Evolutionary conservation across 2,329 filamentous ascomycete genomes (phyloP).

Genomic region (Dothideomycetes sp.): DNA sequence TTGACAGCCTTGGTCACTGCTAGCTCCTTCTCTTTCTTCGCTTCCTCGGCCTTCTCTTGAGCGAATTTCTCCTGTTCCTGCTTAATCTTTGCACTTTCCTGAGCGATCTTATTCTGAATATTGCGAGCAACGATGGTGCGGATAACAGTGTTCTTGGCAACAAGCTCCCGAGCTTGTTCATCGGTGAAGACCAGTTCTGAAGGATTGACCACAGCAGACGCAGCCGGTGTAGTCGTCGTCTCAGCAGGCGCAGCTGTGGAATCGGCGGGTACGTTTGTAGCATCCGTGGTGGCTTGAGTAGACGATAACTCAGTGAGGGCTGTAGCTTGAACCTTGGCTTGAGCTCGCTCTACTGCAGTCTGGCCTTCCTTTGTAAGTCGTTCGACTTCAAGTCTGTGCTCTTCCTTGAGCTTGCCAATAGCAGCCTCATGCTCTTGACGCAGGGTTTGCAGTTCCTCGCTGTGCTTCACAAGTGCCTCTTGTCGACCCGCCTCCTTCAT

Average conservation of each 20-base stretch:
- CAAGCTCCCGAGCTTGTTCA: conserved; percentile 40
- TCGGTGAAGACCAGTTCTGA: conserved; percentile 35
- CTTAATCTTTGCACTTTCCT: conserved; percentile 31
- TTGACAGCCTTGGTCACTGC: conserved; percentile 21
- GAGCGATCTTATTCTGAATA: conserved; percentile 40
- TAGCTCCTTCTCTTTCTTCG: conserved; percentile 28
- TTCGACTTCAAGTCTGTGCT: conserved; percentile 30
- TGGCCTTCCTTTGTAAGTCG: conserved; percentile 28
- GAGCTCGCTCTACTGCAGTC: conserved; percentile 29
- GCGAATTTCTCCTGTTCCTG: conserved; percentile 24
- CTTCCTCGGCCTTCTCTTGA: conserved; percentile 22
- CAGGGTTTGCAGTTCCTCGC: conserved; percentile 41
- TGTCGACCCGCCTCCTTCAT: conserved; percentile 28
- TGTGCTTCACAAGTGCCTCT: conserved; percentile 33
- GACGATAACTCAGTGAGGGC: conserved; percentile 26
- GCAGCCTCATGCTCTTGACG: conserved; percentile 38
- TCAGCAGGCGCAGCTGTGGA: too few relatives aligned
- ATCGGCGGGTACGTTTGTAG: background rate
- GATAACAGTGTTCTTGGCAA: conserved; percentile 41
- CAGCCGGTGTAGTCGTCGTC: background rate
- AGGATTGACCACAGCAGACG: conserved; percentile 14
- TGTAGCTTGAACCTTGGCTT: conserved; percentile 19
- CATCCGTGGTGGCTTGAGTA: conserved; percentile 13
- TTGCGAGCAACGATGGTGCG: conserved; percentile 48
- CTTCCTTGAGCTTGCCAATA: conserved; percentile 30